Base-by-base conservation (phyloP, 331 rosid species). In the Pyracantha coccinea region DNA sequence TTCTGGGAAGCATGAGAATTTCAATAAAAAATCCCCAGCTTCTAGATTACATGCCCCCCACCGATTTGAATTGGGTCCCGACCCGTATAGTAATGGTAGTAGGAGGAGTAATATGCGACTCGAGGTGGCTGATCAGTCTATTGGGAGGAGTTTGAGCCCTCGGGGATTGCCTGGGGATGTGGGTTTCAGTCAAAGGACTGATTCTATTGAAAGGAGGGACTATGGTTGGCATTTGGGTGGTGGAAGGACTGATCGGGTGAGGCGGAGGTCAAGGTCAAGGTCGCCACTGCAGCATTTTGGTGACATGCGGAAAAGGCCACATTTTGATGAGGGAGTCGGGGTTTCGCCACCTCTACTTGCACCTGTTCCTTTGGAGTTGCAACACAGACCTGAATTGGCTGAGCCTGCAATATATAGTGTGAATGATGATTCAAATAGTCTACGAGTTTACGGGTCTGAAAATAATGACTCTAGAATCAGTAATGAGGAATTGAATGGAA, bases 121-220 rank as follows among this genome's bases (percentile, higher is more conserved):
- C 12, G 88, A 90, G 33, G 85, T 78, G 28, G 61, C 53, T 61
- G 89, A 77, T 59, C 88, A 63, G 59, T 50, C 86, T 54, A 70
- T 87, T 4, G 81, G 80, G 79, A 85, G 90, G 85, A 90, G 84
- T 41, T 70, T 73, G 80, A 94, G 91, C 77, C 92, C 97, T 58
- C 74, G 64, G 60, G 79, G 79, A 52, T 44, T 84, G 31, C 76
- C 87, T 50, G 83, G 85, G 55, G 86, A 66, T 77, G 73, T 27
- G 64, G 80, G 70, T 77, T 75, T 75, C 59, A 85, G 70, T 85
- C 85, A 68, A 81, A 85, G 81, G 75, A 69, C 50, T 41, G 78
- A 70, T 72, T 80, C 84, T 33, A 58, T 74, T 75, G 91, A 83
- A 73, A 80, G 87, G 78, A 92, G 86, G 85, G 91, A 82, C 53